Conservation (phyloP, 176 grass and related monocot species). For the Eremochloa ophiuroides region DNA sequence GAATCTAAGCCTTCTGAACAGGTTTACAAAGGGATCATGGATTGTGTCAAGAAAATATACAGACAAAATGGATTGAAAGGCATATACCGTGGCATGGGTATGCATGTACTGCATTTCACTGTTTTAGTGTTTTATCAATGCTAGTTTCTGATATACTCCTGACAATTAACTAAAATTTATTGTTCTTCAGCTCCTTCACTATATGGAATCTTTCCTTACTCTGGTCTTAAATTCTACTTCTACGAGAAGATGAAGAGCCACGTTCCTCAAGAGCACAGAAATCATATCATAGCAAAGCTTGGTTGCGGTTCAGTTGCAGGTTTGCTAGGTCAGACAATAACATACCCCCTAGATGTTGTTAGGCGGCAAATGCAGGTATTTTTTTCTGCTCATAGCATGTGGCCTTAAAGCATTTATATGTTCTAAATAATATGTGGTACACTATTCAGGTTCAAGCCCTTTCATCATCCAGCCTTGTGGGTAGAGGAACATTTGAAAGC, state of each 20-base stretch:
- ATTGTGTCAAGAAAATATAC: slow-evolving; percentile 83
- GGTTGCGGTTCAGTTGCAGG: slow-evolving; percentile 90
- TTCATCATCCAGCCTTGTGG: slow-evolving; percentile 37
- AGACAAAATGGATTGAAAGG: slow-evolving; percentile 82
- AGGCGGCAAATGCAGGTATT: slow-evolving; percentile 96
- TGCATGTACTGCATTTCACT: slow-evolving; percentile 9
- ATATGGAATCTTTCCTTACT: slow-evolving; percentile 97
- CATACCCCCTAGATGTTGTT: slow-evolving; percentile 94
- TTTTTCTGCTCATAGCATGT: slow-evolving; percentile 3
- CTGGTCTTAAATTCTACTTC: slow-evolving; percentile 96
- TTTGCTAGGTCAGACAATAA: slow-evolving; percentile 95
- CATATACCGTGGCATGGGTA: slow-evolving; percentile 87
- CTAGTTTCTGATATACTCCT: background rate
- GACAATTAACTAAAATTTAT: slow-evolving; percentile 16
- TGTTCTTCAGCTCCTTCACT: slow-evolving; percentile 71
- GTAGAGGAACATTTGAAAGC: slow-evolving; percentile 72
- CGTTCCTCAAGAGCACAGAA: slow-evolving; percentile 83
- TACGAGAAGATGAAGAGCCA: slow-evolving; percentile 92
- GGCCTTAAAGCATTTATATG: background rate
- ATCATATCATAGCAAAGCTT: slow-evolving; percentile 70
- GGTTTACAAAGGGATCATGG: slow-evolving; percentile 82
- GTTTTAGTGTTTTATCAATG: background rate
- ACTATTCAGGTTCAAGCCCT: slow-evolving; percentile 63
- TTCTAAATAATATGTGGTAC: background rate
- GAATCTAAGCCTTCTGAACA: slow-evolving; percentile 47